Evolutionary conservation across 2,329 filamentous ascomycete species (phyloP), one percentile per base, ranked within the genome.

Genomic region (Tolypocladium cylindrosporum): DNA sequence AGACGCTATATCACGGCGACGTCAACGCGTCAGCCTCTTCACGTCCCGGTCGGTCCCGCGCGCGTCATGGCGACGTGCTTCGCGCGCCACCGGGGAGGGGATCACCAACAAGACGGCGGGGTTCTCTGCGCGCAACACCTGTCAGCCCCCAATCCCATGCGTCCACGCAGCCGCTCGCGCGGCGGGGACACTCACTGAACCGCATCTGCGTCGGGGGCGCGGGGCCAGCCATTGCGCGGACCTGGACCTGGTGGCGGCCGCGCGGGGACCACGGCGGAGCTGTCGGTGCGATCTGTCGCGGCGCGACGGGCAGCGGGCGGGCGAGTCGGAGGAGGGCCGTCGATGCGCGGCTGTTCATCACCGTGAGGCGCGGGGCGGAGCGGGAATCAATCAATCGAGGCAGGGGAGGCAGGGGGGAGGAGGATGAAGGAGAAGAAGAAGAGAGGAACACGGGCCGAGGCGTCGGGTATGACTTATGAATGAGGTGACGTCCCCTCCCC

Each of bases 1-100:
- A 97, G 69, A 97, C 84, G 68, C 92, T 97, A 58, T 96, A 27
- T 27, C 24, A 57, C 31, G 21, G 8, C 39, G 40, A 16, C 14
- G 9, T 34, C 27, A 24, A 34, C 21, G 2, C 19, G 27, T 21
- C 48, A 53, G 24, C 27, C 42, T 50, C 24, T 36, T 36, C 16
- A 7, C 3, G 24, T 13, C 14, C 37, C 31, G 3, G 24, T 27
- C n/a, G 1, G 8, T 9, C n/a, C 19, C 41, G 13, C 31, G 31
- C 31, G 31, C n/a, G 9, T 27, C 36, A 45, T 19, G 4, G n/a
- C 40, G 41, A 43, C 37, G 14, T 7, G 31, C 31, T 27, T 31
- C 40, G 31, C 3, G 21, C 4, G 19, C 48, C 40, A 45, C 19
- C 31, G 51, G 39, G n/a, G 37, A 19, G 24, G 27, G 27, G 27